Evolutionary conservation across 202 grass and related monocot genomes (phyloP).

Genomic region (Hordeum pubiflorum): DNA sequence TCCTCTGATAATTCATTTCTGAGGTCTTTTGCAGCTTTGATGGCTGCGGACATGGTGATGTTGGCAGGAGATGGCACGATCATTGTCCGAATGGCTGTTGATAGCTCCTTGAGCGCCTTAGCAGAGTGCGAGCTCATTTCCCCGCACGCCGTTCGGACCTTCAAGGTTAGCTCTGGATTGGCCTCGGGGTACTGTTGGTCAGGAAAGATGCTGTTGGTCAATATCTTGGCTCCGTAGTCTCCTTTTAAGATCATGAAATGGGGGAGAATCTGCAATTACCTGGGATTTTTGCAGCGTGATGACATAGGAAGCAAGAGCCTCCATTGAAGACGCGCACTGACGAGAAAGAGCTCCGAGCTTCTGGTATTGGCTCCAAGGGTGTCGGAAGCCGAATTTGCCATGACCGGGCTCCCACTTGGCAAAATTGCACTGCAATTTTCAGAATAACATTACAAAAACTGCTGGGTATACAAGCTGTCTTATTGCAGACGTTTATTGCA

Average conservation of each 20-base stretch:
- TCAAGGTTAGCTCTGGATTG: conserved; percentile 34
- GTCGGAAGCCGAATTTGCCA: conserved; percentile 61
- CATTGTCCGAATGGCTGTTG: conserved; percentile 46
- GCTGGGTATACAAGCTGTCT: background rate
- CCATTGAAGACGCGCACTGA: conserved; percentile 74
- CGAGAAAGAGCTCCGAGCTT: conserved; percentile 62
- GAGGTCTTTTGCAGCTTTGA: conserved; percentile 23
- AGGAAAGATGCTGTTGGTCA: background rate
- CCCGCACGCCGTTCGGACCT: conserved; percentile 38
- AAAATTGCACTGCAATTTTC: conserved; percentile 55
- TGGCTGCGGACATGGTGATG: conserved; percentile 34
- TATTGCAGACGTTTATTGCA: background rate
- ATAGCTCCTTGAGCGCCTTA: conserved; percentile 55
- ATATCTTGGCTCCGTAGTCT: background rate
- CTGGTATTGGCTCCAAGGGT: conserved; percentile 76
- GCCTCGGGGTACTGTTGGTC: conserved; percentile 33
- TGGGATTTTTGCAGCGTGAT: conserved; percentile 40
- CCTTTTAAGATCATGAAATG: background rate
- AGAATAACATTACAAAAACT: background rate
- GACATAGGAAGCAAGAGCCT: conserved; percentile 57
- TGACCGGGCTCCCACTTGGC: conserved; percentile 87
- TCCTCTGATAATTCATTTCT: conserved; percentile 27
- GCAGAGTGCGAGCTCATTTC: conserved; percentile 68
- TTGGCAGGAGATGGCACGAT: conserved; percentile 27
- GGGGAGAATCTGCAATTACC: conserved; percentile 26